Evolutionary conservation across 2,329 filamentous ascomycete species (phyloP), one percentile per base, ranked within the genome.

Genomic region (Sporothrix schenckii): DNA sequence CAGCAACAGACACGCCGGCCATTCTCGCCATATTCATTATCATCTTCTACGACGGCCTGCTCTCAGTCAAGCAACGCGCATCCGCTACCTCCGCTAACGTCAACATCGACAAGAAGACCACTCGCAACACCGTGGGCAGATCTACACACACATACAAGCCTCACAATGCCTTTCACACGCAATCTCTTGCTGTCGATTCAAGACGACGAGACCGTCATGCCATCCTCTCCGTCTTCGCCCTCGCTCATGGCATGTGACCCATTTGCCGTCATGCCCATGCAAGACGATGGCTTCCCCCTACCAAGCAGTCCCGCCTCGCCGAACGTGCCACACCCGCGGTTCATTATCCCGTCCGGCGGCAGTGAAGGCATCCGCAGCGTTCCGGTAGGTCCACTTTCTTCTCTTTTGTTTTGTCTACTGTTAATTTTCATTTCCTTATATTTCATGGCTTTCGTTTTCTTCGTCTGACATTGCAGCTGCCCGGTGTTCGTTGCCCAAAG

Each of bases 401-500:
- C 14, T 44, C 19, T 11, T n/a, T 53, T 30, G 1, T 11, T 34
- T 34, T 34, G 34, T 9, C 34, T 34, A 34, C 34, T 9, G 34
- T 9, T 34, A 7, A 34, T 7, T 34, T 34, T 34, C 34, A 9
- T 34, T 34, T 34, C 34, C 34, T 34, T 34, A 34, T 34, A 34
- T 34, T 34, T 34, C 34, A 7, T 34, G 34, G 5, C 19, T 1
- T 21, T 10, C n/a, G 14, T 44, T 13, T 16, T 13, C 9, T 9
- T 16, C 27, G 11, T 27, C 56, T 70, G 58, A 53, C 69, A 41
- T 13, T 52, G 24, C 68, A 75, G 74, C 71, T 75, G n/a, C 74
- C 74, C 9, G 74, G 74, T 11, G 71, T 75, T 16, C 74, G 74
- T 39, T 75, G 74, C 50, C 74, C 74, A 52, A 75, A 66, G 19